Evolutionary conservation across 2,329 filamentous ascomycete species (phyloP), one percentile per base, ranked within the genome.

Genomic region (Diaporthe helianthi): DNA sequence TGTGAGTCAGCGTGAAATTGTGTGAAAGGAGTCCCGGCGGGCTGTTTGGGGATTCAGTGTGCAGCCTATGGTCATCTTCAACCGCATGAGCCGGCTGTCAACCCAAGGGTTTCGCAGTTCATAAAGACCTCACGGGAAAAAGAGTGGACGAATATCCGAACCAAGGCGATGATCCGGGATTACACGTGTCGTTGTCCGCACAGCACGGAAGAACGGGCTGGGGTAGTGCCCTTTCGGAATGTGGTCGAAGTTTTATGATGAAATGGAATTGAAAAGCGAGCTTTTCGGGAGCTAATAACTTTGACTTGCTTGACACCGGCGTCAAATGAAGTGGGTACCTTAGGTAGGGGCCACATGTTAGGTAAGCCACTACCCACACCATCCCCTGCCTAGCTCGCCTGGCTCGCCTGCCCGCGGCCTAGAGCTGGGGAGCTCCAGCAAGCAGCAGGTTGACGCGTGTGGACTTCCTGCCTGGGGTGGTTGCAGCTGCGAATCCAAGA

Each of bases 31-130:
- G 41, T 13, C n/a, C 58, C 22, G 19, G n/a, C n/a, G 26, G 41
- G 26, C 58, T 12, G 26, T 63, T 46, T 31, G 33, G 19, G 13
- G 10, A 15, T 49, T 49, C n/a, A 63, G 58, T 36, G 29, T 49
- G 58, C 41, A 36, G 58, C 44, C 44, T 63, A 22, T 24, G 44
- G 44, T 49, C 58, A 63, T 63, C 58, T 63, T 63, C 58, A 63
- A 63, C 58, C 58, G 44, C 47, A 36, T 63, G 58, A 63, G 58
- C 58, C 58, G 58, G 58, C 44, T 49, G n/a, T 63, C 58, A 44
- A 49, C 58, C 44, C n/a, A 36, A 49, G 58, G 58, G 44, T 13
- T 24, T 44, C 47, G 58, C 58, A 13, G 44, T 29, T 63, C 58
- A 63, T 63, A 49, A 49, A 63, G 58, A 49, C 17, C 19, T 19